Conservation (phyloP, 2,329 filamentous ascomycete species). For the Anthostomella pinea region DNA sequence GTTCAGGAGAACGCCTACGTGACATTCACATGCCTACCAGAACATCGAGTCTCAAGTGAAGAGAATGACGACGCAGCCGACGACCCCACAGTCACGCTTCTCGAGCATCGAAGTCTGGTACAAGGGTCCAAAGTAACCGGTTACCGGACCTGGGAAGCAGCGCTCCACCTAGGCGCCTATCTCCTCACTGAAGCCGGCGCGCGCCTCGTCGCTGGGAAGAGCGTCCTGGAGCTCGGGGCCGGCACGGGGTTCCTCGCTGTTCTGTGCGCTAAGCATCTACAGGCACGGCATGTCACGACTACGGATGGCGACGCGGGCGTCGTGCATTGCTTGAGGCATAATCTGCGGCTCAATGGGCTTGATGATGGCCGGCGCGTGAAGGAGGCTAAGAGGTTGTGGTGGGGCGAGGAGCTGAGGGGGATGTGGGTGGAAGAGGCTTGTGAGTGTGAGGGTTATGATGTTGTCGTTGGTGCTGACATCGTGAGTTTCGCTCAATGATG, state of each 20-base stretch:
- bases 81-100: slow-evolving; percentile 46
- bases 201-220: slow-evolving; percentile 47
- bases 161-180: slow-evolving; percentile 61
- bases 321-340: slow-evolving; percentile 50
- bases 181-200: slow-evolving; percentile 46
- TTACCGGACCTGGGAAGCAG: slow-evolving; percentile 68
- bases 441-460: slow-evolving; percentile 22
- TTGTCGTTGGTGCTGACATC: slow-evolving; percentile 32
- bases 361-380: slow-evolving; percentile 25
- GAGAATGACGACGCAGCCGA: slow-evolving; percentile 10
- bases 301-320: slow-evolving; percentile 62
- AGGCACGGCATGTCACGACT: slow-evolving; percentile 50
- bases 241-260: slow-evolving; percentile 66
- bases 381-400: slow-evolving; percentile 35
- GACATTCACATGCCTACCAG: slow-evolving; percentile 49
- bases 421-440: slow-evolving; percentile 28
- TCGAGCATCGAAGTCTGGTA: slow-evolving; percentile 53
- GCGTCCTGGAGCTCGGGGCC: slow-evolving; percentile 62
- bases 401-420: slow-evolving; percentile 26
- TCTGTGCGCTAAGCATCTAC: slow-evolving; percentile 57
- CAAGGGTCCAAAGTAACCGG: slow-evolving; percentile 61
- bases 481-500: slow-evolving; percentile 24
- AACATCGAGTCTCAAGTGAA: slow-evolving; percentile 6
- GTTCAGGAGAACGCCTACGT: slow-evolving; percentile 61
- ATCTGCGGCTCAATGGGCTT: slow-evolving; percentile 49